A percentile compares a stretch with the other conserved stretches of the same genome.
Evolutionary conservation across 2,329 filamentous ascomycete genomes (phyloP).

Genomic region (Nemania sp.): DNA sequence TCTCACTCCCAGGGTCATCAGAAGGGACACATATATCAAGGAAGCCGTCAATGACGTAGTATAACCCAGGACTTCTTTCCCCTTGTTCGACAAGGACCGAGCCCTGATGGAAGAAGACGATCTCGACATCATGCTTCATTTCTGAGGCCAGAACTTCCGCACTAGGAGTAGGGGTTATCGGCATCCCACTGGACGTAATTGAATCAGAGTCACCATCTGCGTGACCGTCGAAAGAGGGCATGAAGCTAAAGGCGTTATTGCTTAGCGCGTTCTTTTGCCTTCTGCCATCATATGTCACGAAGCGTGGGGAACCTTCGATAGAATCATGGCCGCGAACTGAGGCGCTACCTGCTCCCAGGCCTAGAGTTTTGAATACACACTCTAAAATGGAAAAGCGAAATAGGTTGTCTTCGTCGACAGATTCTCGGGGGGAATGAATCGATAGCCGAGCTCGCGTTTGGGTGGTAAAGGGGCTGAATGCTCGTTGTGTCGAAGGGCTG

Average conservation of each 20-base stretch:
- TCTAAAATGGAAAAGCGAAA: slow-evolving; percentile 91
- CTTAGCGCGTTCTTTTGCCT: slow-evolving; percentile 79
- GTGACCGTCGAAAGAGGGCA: slow-evolving; percentile 79
- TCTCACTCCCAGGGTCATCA: slow-evolving; percentile 56
- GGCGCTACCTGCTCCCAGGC: slow-evolving; percentile 71
- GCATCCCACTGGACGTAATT: slow-evolving; percentile 70
- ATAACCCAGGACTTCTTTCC: slow-evolving; percentile 92
- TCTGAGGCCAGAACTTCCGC: slow-evolving; percentile 73
- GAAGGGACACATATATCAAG: slow-evolving; percentile 87
- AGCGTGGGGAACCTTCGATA: slow-evolving; percentile 79
- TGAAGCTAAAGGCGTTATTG: slow-evolving; percentile 86
- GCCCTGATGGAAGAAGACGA: slow-evolving; percentile 94
- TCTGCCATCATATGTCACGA: slow-evolving; percentile 82
- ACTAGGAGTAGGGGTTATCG: slow-evolving; percentile 64
- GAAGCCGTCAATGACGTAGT: slow-evolving; percentile 98
- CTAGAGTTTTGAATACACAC: slow-evolving; percentile 94
- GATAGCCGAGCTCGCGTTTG: slow-evolving; percentile 54
- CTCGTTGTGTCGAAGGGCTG: slow-evolving; percentile 55
- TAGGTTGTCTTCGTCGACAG: slow-evolving; percentile 82
- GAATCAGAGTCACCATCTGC: slow-evolving; percentile 87
- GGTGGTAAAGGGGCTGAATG: slow-evolving; percentile 61
- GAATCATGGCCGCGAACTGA: slow-evolving; percentile 71
- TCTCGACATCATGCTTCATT: slow-evolving; percentile 89
- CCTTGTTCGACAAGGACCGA: slow-evolving; percentile 95
- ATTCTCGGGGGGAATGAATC: slow-evolving; percentile 75